phyloP scores from a whole-genome alignment of 2,329 filamentous ascomycete genomes.

The Colletotrichum eleusines region DNA sequence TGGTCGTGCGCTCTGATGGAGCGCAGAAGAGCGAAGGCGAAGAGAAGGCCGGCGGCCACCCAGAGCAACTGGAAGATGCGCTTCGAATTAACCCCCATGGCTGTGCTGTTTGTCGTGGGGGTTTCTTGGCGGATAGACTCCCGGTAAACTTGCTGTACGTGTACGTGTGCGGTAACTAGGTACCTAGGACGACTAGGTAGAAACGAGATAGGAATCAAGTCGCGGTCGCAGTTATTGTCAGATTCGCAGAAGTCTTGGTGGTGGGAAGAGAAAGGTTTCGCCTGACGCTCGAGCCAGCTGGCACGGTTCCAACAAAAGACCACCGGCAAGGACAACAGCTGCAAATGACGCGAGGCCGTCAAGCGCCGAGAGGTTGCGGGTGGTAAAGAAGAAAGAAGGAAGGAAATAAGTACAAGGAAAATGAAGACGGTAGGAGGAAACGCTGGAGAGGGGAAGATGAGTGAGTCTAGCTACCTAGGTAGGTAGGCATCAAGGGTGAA shows the following conservation, averaged over 20 bases:
- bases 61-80: slow-evolving; percentile 44
- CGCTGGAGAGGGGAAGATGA: not conserved
- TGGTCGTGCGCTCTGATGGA: slow-evolving; percentile 42
- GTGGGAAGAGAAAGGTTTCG: not conserved
- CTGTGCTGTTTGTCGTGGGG: not conserved
- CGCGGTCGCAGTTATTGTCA: not conserved
- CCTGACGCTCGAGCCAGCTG: not conserved
- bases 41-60: slow-evolving; percentile 44
- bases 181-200: not conserved
- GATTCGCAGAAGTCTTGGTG: not conserved
- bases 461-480: not conserved
- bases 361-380: not conserved
- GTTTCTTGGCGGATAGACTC: no score
- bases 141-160: not conserved
- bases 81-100: slow-evolving; percentile 5
- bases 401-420: not conserved
- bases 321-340: not conserved
- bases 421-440: not conserved
- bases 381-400: slow-evolving; percentile 2
- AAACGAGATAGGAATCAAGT: not conserved
- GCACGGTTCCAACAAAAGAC: not conserved
- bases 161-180: not conserved
- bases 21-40: slow-evolving; percentile 45
- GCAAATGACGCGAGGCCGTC: not conserved
- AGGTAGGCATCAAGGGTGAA: not conserved